Percentiles rank a stretch among this genome's conserved stretches.
Conservation (phyloP, 176 grass and related monocot genomes). For the Elymus sibiricus region DNA sequence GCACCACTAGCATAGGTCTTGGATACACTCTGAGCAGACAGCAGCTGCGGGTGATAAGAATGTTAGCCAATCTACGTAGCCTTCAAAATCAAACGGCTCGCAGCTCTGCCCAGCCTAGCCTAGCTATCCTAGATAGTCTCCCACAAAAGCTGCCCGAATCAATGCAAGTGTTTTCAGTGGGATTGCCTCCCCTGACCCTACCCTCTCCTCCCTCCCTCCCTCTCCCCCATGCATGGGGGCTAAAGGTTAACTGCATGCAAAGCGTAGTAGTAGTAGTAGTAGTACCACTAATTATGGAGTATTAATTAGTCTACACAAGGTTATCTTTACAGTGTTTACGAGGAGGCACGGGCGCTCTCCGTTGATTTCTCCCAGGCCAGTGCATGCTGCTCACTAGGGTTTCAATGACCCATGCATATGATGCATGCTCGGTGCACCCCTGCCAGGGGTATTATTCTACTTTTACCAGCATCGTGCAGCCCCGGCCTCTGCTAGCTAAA, state of each 20-base stretch:
- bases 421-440: background rate
- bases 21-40: background rate
- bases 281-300: conserved; percentile 15
- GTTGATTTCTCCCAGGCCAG: conserved; percentile 80
- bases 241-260: conserved; percentile 26
- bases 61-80: conserved; percentile 21
- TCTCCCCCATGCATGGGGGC: background rate
- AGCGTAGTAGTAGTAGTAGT: background rate
- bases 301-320: conserved; percentile 30
- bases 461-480: background rate
- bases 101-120: background rate
- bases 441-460: background rate
- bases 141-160: conserved; percentile 57
- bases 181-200: conserved; percentile 30
- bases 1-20: background rate
- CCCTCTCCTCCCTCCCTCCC: background rate
- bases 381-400: conserved; percentile 25
- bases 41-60: conserved; percentile 7
- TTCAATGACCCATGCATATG: conserved; percentile 17
- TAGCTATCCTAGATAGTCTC: background rate
- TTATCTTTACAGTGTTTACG: conserved; percentile 50
- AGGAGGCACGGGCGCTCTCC: conserved; percentile 71
- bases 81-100: conserved; percentile 25
- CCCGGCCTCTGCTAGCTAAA: background rate
- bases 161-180: conserved; percentile 51